Evolutionary conservation across 75 land plant genomes (phyloP), one percentile per base, ranked within the genome.

Genomic region (Chamaecyparis obtusa): DNA sequence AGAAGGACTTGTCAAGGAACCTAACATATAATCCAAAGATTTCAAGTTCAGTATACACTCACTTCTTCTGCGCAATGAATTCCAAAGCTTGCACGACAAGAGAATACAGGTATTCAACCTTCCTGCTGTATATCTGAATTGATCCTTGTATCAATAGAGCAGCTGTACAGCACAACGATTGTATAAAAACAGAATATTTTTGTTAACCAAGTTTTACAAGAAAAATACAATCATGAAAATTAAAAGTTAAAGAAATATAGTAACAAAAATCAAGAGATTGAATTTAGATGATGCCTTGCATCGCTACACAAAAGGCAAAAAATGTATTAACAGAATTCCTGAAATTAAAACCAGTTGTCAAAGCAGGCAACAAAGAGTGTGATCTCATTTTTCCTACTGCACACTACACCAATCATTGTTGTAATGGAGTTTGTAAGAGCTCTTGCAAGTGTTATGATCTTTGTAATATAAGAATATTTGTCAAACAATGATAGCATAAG

Each of bases 131-230:
- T 46, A 97, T 94, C 88, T 97, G 99, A 75, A 95, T 87, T 10
- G 99, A 97, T 1, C 99, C 96, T 83, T 97, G 99, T 55, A 97
- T 93, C 86, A 97, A 87, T 80, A 97, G 83, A 41, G 99, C 99
- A 90, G 99, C 99, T 97, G 90, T 88, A 91, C 5, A 54, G 54
- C 69, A 90, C 56, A 36, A 86, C n/a, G 83, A 82, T 36, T 13
- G 36, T 55, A 84, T 87, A 44, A 60, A 83, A 86, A 80, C 46
- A 43, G 51, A 77, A 16, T 84, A 27, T 36, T 36, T 39, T 83
- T 19, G 30, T n/a, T 1, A 9, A 43, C 60, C 21, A 32, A 56
- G 3, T 24, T 32, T 83, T 83, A 55, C 3, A 54, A 5, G 87
- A 88, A 69, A 57, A 27, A 35, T 19, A 55, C 75, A 83, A 86